These are phyloP conservation scores for Scytalidium sp. DNA, from an alignment of 2,329 filamentous ascomycete species.

Conservation along the genomic window DNA sequence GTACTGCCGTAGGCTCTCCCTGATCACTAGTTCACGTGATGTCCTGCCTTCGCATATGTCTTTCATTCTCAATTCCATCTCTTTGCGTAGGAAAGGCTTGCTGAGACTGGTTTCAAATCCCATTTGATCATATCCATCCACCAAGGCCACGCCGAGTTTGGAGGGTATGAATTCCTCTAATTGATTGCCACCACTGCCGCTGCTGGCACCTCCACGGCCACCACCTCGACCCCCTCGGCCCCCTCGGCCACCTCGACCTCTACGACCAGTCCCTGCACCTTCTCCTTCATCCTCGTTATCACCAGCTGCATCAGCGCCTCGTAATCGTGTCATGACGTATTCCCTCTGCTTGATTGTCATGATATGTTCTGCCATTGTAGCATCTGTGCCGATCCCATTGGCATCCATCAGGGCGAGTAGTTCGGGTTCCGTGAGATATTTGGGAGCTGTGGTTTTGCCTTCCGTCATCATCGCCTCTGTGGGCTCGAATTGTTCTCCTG, in stretches of 20 bases:
- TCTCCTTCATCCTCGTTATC: slow-evolving; percentile 32
- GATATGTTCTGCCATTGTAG: slow-evolving; percentile 99
- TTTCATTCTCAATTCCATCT: slow-evolving; percentile 98
- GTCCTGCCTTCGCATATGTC: slow-evolving; percentile 88
- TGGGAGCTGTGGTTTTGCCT: slow-evolving; percentile 82
- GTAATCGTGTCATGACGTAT: slow-evolving; percentile 71
- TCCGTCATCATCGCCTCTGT: slow-evolving; percentile 86
- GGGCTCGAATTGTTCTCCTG: slow-evolving; percentile 82
- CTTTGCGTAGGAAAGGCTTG: slow-evolving; percentile 93
- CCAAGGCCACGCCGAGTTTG: slow-evolving; percentile 83
- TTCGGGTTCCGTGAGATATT: slow-evolving; percentile 91
- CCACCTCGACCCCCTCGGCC: slow-evolving; percentile 35
- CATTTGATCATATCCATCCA: slow-evolving; percentile 93
- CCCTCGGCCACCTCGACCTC: slow-evolving; percentile 33
- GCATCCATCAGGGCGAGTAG: slow-evolving; percentile 96
- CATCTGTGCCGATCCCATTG: slow-evolving; percentile 97
- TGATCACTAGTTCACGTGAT: slow-evolving; percentile 70
- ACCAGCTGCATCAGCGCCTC: slow-evolving; percentile 31
- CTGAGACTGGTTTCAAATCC: slow-evolving; percentile 88
- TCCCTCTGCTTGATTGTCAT: slow-evolving; percentile 88
- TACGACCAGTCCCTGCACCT: slow-evolving; percentile 35
- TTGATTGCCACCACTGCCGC: slow-evolving; percentile 40
- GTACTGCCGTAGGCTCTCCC: slow-evolving; percentile 84
- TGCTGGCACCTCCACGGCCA: slow-evolving; percentile 36
- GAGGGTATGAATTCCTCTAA: slow-evolving; percentile 92